Conservation (phyloP, 2,329 filamentous ascomycete genomes). For the Penicillium sp. region DNA sequence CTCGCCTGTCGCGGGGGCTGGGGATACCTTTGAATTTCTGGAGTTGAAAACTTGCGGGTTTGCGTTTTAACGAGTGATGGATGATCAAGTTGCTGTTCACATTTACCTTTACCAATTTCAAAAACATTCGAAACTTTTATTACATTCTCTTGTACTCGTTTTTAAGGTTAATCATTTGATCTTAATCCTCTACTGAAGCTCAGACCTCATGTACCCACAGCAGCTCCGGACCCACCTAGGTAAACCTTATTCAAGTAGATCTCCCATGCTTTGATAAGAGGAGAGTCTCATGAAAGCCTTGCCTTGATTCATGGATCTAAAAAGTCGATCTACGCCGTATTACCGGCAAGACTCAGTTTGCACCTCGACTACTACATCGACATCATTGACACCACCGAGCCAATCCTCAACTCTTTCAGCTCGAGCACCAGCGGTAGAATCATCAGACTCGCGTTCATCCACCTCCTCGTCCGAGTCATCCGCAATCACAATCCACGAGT, state of each 20-base stretch:
- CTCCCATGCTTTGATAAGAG: too few relatives aligned
- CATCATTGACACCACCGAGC: not conserved
- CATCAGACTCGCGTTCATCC: not conserved
- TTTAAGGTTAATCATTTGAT: not conserved
- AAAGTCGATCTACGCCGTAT: not conserved
- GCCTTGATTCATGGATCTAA: too few relatives aligned
- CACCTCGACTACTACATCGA: not conserved
- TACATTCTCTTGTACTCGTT: not conserved
- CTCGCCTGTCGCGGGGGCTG: slow-evolving; percentile 5
- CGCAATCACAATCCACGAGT: not conserved
- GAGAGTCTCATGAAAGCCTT: too few relatives aligned
- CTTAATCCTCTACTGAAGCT: not conserved
- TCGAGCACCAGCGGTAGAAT: not conserved
- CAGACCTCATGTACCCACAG: not conserved
- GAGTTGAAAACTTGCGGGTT: slow-evolving; percentile 13
- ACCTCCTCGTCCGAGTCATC: not conserved
- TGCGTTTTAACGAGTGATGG: slow-evolving; percentile 14
- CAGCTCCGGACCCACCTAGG: not conserved
- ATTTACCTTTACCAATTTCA: slow-evolving; percentile 9
- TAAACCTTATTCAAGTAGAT: not conserved
- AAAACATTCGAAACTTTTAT: slow-evolving; percentile 14
- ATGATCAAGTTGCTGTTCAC: slow-evolving; percentile 7
- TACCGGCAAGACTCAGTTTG: too few relatives aligned
- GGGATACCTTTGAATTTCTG: slow-evolving; percentile 21
- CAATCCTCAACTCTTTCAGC: not conserved